Base-by-base conservation (phyloP, 2,329 filamentous ascomycete species). In the Corynespora cassiicola region DNA sequence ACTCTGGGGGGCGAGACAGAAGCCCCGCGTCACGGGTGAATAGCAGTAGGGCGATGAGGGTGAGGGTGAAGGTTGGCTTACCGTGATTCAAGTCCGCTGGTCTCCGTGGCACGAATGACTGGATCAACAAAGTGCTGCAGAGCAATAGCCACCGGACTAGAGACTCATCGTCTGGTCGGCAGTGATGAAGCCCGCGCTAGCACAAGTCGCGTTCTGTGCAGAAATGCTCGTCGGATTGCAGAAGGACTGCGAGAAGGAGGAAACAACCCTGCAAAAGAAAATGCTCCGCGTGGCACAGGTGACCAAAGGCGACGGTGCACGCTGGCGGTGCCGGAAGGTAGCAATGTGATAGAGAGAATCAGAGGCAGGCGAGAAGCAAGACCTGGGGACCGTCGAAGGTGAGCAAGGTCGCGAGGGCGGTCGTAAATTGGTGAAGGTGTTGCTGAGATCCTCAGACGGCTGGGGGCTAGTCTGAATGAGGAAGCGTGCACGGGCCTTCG, bases 281-380 rank as follows among this genome's bases (percentile, higher is more conserved):
- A 60, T 64, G 56, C 54, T 65, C 58, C 47, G 36, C 44, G 52
- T 34, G 54, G 42, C 47, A 48, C 50, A 43, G 49, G 34, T 35
- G 45, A 31, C 42, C 29, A 43, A 23, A 16, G 39, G 31, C 12
- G 31, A 16, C 26, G 27, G 18, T 25, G 25, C 28, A 23, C 10
- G 28, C 26, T 26, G 45, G 32, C 19, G 42, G 33, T 30, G 14
- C 35, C 16, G 20, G 31, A 18, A 22, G 19, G 27, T 9, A 40
- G 28, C 23, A 36, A 26, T 14, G 9, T 10, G 31, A 33, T 32
- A 44, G 30, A 34, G 29, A 26, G 12, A 28, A 22, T 11, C 14
- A 37, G 14, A 29, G 16, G 29, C 11, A 22, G 28, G 38, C 26
- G 43, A n/a, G 35, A 25, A 47, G 22, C 31, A 47, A 38, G 35